Conservation (phyloP, 2,329 filamentous ascomycete genomes). For the Paracorniculantispora psalliotae region DNA sequence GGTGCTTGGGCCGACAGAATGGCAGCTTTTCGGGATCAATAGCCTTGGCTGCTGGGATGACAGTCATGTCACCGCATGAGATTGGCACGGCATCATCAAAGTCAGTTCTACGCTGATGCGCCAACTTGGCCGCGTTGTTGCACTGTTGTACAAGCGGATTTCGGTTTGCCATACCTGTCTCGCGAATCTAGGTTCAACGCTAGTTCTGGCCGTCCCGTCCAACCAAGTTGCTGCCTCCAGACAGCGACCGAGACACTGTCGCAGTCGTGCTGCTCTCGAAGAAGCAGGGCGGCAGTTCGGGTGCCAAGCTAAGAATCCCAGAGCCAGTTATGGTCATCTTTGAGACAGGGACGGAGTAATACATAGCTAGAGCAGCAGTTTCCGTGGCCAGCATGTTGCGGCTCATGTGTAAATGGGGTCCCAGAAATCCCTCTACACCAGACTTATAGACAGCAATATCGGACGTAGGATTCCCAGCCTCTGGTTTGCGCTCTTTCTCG, state of each 20-base stretch:
- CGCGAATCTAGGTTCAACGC: background rate
- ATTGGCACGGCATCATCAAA: background rate
- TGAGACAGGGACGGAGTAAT: background rate
- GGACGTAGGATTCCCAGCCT: background rate
- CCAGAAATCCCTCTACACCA: background rate
- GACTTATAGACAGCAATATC: background rate
- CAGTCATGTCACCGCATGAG: background rate
- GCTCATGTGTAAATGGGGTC: background rate
- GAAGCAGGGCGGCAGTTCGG: background rate
- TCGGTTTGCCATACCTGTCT: background rate
- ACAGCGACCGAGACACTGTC: background rate
- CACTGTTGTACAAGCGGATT: background rate
- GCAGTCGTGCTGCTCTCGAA: background rate
- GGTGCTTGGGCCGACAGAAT: background rate
- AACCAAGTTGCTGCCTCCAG: background rate
- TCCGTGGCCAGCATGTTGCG: no score
- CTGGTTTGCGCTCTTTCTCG: background rate
- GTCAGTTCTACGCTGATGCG: background rate
- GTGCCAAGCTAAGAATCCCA: background rate
- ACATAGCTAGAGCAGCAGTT: no score
- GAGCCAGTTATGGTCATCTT: background rate
- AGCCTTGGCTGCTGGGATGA: background rate
- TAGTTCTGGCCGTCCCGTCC: slow-evolving; percentile 7
- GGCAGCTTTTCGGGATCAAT: background rate
- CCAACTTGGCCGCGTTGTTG: background rate